A percentile compares a stretch with the other conserved stretches of the same genome.
Conservation (phyloP, 2,329 filamentous ascomycete species). For the Pseudonectria buxi region DNA sequence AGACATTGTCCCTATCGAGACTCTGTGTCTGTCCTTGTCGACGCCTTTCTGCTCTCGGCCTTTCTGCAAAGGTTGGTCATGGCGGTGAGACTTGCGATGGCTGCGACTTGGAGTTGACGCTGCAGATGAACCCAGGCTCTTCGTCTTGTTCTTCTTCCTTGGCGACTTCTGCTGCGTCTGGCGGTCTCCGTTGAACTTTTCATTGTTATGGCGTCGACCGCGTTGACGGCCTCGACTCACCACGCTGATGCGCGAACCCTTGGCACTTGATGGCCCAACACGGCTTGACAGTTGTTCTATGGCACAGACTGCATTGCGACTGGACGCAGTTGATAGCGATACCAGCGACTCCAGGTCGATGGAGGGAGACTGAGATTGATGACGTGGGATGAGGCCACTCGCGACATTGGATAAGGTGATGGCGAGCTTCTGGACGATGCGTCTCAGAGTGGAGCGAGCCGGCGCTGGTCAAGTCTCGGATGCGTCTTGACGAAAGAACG, state of each 20-base stretch:
- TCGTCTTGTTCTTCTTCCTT: conserved; percentile 8
- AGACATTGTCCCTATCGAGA: conserved; percentile 29
- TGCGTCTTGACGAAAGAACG: background rate
- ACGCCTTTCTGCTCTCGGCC: too few relatives aligned
- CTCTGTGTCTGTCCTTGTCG: conserved; percentile 9
- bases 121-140: conserved; percentile 2
- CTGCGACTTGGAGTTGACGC: conserved; percentile 7
- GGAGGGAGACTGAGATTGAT: conserved; percentile 9
- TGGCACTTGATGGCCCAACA: conserved; percentile 15
- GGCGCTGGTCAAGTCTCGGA: conserved; percentile 23
- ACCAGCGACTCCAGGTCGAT: conserved; percentile 42
- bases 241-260: conserved; percentile 9
- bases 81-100: conserved; percentile 4
- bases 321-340: conserved; percentile 40
- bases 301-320: conserved; percentile 40
- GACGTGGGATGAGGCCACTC: conserved; percentile 25
- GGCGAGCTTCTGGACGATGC: conserved; percentile 37
- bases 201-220: conserved; percentile 7
- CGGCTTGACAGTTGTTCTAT: conserved; percentile 41
- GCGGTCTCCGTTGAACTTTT: conserved; percentile 5
- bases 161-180: conserved; percentile 2
- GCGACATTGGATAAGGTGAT: conserved; percentile 35
- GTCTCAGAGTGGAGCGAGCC: conserved; percentile 33
- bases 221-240: conserved; percentile 14
- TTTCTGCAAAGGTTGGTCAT: conserved; percentile 3